Evolutionary conservation across 495 filamentous ascomycete genomes (phyloP).

Genomic region (Parmelia sp.): DNA sequence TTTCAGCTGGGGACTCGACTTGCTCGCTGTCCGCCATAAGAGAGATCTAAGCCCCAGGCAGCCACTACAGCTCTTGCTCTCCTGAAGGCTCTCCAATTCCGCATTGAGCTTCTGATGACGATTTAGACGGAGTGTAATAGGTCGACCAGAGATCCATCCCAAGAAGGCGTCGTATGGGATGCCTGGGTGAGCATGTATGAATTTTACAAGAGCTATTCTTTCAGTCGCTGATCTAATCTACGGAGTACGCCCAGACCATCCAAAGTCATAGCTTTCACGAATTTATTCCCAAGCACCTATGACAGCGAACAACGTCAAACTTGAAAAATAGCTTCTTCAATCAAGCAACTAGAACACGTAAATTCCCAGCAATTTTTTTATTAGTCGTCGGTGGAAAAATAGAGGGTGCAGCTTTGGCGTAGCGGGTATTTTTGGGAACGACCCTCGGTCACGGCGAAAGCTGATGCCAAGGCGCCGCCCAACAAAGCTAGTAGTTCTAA

Average conservation of each 20-base stretch:
- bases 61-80: conserved; percentile 16
- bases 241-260: no score
- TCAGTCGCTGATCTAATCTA: conserved; percentile 9
- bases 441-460: background rate
- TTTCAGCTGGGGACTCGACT: conserved; percentile 6
- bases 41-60: conserved; percentile 16
- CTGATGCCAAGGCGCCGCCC: conserved; percentile 11
- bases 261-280: no score
- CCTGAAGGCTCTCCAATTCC: background rate
- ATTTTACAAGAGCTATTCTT: conserved; percentile 3
- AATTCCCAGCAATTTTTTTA: no score
- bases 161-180: background rate
- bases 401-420: no score
- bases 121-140: background rate
- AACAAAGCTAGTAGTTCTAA: conserved; percentile 14
- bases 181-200: background rate
- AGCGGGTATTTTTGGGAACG: no score
- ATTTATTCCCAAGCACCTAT: no score
- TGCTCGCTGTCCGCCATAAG: conserved; percentile 22
- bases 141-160: background rate
- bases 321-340: no score
- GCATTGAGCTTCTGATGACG: conserved; percentile 7
- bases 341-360: no score
- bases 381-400: no score
- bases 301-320: no score